Base-by-base conservation (phyloP, 1,139 yeast genomes). In the Lodderomyces theae region DNA sequence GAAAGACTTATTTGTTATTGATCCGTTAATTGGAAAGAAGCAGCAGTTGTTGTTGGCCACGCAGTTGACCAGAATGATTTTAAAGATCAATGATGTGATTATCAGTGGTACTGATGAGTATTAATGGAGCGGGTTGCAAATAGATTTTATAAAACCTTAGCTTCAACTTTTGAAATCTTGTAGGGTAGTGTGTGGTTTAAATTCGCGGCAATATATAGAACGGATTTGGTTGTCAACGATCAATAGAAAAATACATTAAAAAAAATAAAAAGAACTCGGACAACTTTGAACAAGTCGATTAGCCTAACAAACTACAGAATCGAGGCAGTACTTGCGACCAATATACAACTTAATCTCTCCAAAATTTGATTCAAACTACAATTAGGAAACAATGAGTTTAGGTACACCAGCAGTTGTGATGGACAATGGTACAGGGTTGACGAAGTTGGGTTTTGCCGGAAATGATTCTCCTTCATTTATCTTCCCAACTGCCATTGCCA, bases 341-440 rank as follows among this genome's bases (percentile, higher is more conserved):
- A n/a, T n/a, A n/a, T n/a, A n/a, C n/a, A n/a, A n/a, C n/a, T n/a
- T n/a, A n/a, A n/a, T n/a, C n/a, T n/a, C n/a, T n/a, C n/a, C n/a
- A n/a, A n/a, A n/a, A n/a, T n/a, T n/a, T n/a, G n/a, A n/a, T n/a
- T n/a, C n/a, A n/a, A n/a, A n/a, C n/a, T n/a, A 11, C 9, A 10
- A 13, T 13, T 16, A 7, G 8, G 15, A 18, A 15, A 30, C 17
- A 35, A 79, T 78, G 83, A 70, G 82, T 56, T 77, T 81, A 65
- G 85, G 83, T 50, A 76, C 82, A 46, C 97, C 97, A 38, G 96
- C 97, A 47, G 92, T 89, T 71, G 96, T 89, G 64, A 89, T 89
- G 96, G 96, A 86, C 75, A 86, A 86, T 60, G 99, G 99, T 75
- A 92, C 99, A 51, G 99, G 99, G 49, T 75, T 90, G 56, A 92